These are phyloP conservation scores for Candida palmyrensis DNA, from an alignment of 805 yeast genomes.

Conservation along the genomic window DNA sequence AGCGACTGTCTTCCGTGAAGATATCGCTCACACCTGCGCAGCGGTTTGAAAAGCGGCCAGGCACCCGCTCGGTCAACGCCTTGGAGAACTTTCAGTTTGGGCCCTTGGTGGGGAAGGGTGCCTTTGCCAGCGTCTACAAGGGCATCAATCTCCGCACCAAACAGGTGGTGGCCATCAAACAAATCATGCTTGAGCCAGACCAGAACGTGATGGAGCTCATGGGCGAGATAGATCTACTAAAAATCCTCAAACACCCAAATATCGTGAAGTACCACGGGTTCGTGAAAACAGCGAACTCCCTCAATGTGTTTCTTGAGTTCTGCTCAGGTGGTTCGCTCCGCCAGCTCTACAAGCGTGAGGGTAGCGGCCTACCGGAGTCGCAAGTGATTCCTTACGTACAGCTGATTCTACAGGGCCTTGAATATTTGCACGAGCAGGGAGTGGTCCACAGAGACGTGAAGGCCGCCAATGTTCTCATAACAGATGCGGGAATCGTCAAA, in stretches of 20 bases:
- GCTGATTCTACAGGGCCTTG: conserved; percentile 57
- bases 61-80: conserved; percentile 33
- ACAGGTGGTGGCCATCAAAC: conserved; percentile 75
- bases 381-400: conserved; percentile 45
- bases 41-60: conserved; percentile 39
- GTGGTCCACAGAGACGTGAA: conserved; percentile 85
- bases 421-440: conserved; percentile 63
- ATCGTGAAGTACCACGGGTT: conserved; percentile 68
- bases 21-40: conserved; percentile 50
- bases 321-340: conserved; percentile 62
- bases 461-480: conserved; percentile 82
- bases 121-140: conserved; percentile 80
- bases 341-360: conserved; percentile 41
- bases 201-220: conserved; percentile 42
- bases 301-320: conserved; percentile 61
- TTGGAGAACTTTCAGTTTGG: conserved; percentile 47
- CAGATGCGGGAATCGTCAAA: conserved; percentile 63
- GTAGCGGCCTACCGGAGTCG: conserved; percentile 51
- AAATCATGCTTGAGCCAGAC: conserved; percentile 53
- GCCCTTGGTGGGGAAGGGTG: conserved; percentile 81
- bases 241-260: conserved; percentile 59
- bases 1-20: conserved; percentile 28
- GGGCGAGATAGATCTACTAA: conserved; percentile 67
- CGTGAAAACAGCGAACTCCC: conserved; percentile 45
- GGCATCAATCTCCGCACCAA: conserved; percentile 65